phyloP scores from a whole-genome alignment of 768 basidiomycete genomes.

The Suillus decipiens region DNA sequence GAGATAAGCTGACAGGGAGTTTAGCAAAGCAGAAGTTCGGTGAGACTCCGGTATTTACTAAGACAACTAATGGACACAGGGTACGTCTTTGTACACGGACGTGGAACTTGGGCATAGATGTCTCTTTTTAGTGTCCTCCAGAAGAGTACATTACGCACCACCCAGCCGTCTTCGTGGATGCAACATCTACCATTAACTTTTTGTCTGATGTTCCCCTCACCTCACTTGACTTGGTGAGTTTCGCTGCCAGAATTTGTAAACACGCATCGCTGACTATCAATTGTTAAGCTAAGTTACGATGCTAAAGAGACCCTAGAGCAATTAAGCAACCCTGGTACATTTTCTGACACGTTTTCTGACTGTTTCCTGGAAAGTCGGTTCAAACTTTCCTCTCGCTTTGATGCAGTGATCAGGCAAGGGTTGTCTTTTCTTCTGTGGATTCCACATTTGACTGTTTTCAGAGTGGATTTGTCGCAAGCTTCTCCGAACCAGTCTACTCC shows the following conservation, averaged over 20 bases:
- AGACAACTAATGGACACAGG: slow-evolving; percentile 50
- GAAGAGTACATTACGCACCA: slow-evolving; percentile 55
- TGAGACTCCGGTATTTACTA: slow-evolving; percentile 59
- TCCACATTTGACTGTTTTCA: slow-evolving; percentile 27
- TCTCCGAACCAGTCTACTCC: slow-evolving; percentile 46
- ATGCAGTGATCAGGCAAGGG: slow-evolving; percentile 65
- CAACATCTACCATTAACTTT: slow-evolving; percentile 74
- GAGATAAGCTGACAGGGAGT: slow-evolving; percentile 15
- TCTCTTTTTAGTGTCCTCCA: slow-evolving; percentile 48
- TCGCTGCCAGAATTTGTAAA: background rate
- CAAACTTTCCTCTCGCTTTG: slow-evolving; percentile 67
- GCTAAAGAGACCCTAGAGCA: slow-evolving; percentile 70
- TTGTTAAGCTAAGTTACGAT: slow-evolving; percentile 69
- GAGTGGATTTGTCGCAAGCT: slow-evolving; percentile 47
- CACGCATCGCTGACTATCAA: slow-evolving; percentile 4
- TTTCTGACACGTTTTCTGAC: slow-evolving; percentile 64
- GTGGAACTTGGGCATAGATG: slow-evolving; percentile 1
- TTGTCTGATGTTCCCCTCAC: slow-evolving; percentile 73
- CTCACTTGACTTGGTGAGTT: slow-evolving; percentile 73
- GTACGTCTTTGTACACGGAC: slow-evolving; percentile 37
- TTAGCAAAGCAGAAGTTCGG: slow-evolving; percentile 73
- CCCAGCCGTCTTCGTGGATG: slow-evolving; percentile 74
- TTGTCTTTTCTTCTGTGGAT: background rate
- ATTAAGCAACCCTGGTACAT: slow-evolving; percentile 48
- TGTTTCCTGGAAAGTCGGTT: slow-evolving; percentile 76